Evolutionary conservation across 352 stramenopile genomes (phyloP).

Genomic region (Phytophthora ramorum): DNA sequence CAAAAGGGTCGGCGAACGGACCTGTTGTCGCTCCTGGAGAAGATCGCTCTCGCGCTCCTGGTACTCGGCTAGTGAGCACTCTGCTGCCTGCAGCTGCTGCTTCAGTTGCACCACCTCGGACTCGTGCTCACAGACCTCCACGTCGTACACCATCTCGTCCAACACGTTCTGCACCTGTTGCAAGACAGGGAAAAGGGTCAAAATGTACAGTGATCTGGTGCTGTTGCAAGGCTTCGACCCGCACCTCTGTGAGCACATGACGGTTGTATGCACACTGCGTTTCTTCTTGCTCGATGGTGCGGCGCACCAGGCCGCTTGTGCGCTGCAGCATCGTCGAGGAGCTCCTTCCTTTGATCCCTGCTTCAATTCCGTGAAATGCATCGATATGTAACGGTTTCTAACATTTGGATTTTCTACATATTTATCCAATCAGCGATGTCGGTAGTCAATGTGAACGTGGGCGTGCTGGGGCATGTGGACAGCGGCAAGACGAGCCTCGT

Average conservation of each 20-base stretch:
- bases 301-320: conserved; percentile 41
- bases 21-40: conserved; percentile 68
- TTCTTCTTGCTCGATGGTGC: conserved; percentile 54
- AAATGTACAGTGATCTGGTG: not conserved
- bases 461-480: conserved; percentile 98
- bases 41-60: conserved; percentile 69
- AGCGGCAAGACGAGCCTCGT: conserved; percentile 98
- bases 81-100: conserved; percentile 40
- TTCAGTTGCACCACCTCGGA: conserved; percentile 49
- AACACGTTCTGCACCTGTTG: conserved; percentile 67
- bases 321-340: conserved; percentile 49
- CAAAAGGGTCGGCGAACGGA: conserved; percentile 17
- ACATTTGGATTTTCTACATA: not conserved
- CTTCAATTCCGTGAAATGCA: conserved; percentile 19
- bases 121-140: conserved; percentile 75
- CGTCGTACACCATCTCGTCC: conserved; percentile 85
- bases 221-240: not conserved
- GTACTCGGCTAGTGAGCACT: conserved; percentile 50
- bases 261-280: conserved; percentile 48
- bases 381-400: not conserved
- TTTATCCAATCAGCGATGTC: not conserved
- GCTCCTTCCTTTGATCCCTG: not conserved
- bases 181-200: not conserved
- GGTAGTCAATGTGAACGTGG: conserved; percentile 96
- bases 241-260: conserved; percentile 54